phyloP scores from a whole-genome alignment of 495 filamentous ascomycete genomes.

The Aspergillus hancockii region DNA sequence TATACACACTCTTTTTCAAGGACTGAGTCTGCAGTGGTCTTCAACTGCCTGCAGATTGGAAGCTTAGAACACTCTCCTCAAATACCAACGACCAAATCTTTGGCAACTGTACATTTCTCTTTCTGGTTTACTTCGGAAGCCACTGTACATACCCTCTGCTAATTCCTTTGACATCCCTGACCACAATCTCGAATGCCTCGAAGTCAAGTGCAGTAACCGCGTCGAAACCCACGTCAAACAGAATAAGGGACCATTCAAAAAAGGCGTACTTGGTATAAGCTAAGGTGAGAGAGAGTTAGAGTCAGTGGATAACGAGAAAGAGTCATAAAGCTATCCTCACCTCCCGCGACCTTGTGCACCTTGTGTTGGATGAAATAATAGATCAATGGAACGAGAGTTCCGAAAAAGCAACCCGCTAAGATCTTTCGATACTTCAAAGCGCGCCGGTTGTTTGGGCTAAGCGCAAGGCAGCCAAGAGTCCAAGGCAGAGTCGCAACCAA shows the following conservation, averaged over 20 bases:
- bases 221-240: slow-evolving; percentile 96
- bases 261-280: slow-evolving; percentile 99
- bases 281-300: slow-evolving; percentile 35
- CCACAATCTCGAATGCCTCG: slow-evolving; percentile 80
- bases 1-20: slow-evolving; percentile 84
- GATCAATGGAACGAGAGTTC: slow-evolving; percentile 82
- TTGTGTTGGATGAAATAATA: slow-evolving; percentile 99
- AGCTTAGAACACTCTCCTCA: slow-evolving; percentile 47
- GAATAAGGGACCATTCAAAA: slow-evolving; percentile 94
- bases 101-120: slow-evolving; percentile 54
- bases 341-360: slow-evolving; percentile 90
- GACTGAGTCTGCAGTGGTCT: slow-evolving; percentile 69
- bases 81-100: slow-evolving; percentile 33
- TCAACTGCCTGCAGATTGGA: slow-evolving; percentile 52
- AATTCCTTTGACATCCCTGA: slow-evolving; percentile 84
- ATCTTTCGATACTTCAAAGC: slow-evolving; percentile 90
- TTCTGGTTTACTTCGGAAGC: slow-evolving; percentile 79
- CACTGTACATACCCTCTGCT: slow-evolving; percentile 99
- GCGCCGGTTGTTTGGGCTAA: slow-evolving; percentile 82
- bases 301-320: slow-evolving; percentile 9
- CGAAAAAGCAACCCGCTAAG: slow-evolving; percentile 83
- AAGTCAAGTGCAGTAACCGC: slow-evolving; percentile 97
- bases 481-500: slow-evolving; percentile 92
- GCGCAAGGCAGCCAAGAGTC: slow-evolving; percentile 85
- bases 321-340: slow-evolving; percentile 54